A percentile compares a stretch with the other conserved stretches of the same genome.
These are phyloP conservation scores for Tolypocladium inflatum DNA, from an alignment of 2,329 filamentous ascomycete genomes.

Conservation along the genomic window DNA sequence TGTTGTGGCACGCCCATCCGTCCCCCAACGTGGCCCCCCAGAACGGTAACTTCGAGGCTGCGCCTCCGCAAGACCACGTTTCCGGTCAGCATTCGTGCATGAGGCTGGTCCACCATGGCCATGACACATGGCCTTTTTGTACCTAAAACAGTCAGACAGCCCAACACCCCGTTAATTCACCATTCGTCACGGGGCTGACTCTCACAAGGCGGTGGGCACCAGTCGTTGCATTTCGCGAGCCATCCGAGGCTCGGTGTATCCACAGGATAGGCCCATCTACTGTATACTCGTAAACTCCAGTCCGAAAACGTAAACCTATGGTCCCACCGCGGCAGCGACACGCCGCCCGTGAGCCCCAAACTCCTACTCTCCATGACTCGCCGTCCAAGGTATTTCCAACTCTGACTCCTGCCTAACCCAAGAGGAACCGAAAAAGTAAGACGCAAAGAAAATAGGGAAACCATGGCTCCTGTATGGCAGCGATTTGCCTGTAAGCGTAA, in stretches of 20 bases:
- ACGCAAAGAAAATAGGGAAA: background rate
- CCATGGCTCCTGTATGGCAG: background rate
- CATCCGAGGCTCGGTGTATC: background rate
- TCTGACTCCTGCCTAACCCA: background rate
- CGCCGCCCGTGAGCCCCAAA: background rate
- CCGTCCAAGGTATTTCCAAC: background rate
- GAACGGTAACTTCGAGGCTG: background rate
- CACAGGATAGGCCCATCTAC: background rate
- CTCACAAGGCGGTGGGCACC: background rate
- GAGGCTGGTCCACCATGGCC: background rate
- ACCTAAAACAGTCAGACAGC: background rate
- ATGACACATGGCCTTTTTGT: background rate
- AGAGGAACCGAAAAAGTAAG: background rate
- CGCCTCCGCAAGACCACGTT: background rate
- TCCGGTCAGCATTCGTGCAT: background rate
- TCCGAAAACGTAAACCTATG: background rate
- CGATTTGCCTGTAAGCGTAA: conserved; percentile 1
- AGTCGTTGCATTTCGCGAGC: background rate
- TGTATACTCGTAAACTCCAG: background rate
- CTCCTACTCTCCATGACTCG: background rate
- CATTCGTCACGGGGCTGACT: background rate
- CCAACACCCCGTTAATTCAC: background rate
- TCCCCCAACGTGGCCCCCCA: background rate
- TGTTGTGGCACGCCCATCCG: background rate
- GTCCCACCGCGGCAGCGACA: background rate